These are phyloP conservation scores for Zoysia japonica DNA, from an alignment of 176 grass and related monocot species.

Conservation along the genomic window DNA sequence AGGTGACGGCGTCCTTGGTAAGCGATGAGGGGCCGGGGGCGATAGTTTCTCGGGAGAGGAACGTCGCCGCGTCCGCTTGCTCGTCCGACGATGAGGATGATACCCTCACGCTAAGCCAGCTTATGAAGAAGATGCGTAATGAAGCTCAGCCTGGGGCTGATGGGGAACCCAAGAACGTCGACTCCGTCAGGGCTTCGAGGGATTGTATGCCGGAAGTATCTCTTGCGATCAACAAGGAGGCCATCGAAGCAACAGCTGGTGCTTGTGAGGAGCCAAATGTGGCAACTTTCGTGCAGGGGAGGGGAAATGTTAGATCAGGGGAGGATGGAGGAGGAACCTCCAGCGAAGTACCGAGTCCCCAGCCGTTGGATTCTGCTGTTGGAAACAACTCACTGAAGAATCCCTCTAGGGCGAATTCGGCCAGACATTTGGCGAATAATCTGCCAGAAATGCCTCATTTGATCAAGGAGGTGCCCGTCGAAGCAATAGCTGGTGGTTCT, in stretches of 20 bases:
- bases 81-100: slow-evolving; percentile 28
- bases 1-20: neutral
- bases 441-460: neutral
- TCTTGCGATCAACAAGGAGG: neutral
- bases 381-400: neutral
- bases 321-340: neutral
- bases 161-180: slow-evolving; percentile 6
- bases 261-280: neutral
- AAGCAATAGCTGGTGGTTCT: neutral
- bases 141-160: neutral
- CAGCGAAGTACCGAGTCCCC: neutral
- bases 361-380: neutral
- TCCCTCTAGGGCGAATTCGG: neutral
- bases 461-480: neutral
- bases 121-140: slow-evolving; percentile 28
- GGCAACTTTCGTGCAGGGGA: neutral
- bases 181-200: neutral
- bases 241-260: neutral
- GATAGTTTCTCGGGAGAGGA: neutral
- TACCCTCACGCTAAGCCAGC: slow-evolving; percentile 19
- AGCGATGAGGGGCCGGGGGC: neutral
- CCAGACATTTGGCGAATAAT: neutral
- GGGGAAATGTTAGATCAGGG: neutral
- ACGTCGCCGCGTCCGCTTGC: neutral
- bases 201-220: neutral